A percentile compares a stretch with the other conserved stretches of the same genome.
phyloP scores from a whole-genome alignment of 768 basidiomycete genomes.

The Hericium erinaceus region DNA sequence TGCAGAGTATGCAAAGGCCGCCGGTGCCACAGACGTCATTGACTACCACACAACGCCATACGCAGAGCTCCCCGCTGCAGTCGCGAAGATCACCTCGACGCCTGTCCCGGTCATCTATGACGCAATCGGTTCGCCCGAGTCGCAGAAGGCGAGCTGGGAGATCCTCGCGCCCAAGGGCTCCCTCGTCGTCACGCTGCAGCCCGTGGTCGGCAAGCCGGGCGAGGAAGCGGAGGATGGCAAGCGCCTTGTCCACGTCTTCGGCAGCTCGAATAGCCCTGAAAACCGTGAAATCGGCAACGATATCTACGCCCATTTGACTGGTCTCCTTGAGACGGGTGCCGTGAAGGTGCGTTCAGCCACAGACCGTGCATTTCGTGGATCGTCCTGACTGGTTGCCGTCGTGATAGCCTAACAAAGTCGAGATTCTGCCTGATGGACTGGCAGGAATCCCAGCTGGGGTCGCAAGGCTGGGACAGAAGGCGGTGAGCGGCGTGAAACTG shows the following conservation, averaged over 20 bases:
- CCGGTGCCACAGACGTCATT: slow-evolving; percentile 14
- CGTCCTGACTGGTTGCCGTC: not conserved
- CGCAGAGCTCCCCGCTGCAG: slow-evolving; percentile 1
- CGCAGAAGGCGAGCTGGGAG: slow-evolving; percentile 11
- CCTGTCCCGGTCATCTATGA: slow-evolving; percentile 10
- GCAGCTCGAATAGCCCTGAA: not conserved
- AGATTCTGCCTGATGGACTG: slow-evolving; percentile 34
- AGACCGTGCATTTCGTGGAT: not conserved
- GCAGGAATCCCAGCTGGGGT: slow-evolving; percentile 28
- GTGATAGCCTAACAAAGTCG: slow-evolving; percentile 29
- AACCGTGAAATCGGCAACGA: slow-evolving; percentile 1
- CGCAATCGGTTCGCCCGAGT: slow-evolving; percentile 7
- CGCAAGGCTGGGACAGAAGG: slow-evolving; percentile 24
- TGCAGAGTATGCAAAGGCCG: slow-evolving; percentile 1
- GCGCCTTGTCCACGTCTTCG: not conserved
- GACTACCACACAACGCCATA: slow-evolving; percentile 10
- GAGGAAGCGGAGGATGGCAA: slow-evolving; percentile 1
- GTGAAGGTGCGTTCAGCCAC: slow-evolving; percentile 4
- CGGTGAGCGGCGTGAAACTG: slow-evolving; percentile 37
- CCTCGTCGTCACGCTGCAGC: slow-evolving; percentile 4
- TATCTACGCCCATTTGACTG: slow-evolving; percentile 2
- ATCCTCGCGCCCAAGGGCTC: slow-evolving; percentile 9
- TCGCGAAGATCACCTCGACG: slow-evolving; percentile 6
- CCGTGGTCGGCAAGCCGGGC: not conserved
- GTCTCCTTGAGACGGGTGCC: slow-evolving; percentile 2